A percentile compares a stretch with the other conserved stretches of the same genome.
These are phyloP conservation scores for Calonectria naviculata DNA, from an alignment of 2,329 filamentous ascomycete genomes.

Conservation along the genomic window DNA sequence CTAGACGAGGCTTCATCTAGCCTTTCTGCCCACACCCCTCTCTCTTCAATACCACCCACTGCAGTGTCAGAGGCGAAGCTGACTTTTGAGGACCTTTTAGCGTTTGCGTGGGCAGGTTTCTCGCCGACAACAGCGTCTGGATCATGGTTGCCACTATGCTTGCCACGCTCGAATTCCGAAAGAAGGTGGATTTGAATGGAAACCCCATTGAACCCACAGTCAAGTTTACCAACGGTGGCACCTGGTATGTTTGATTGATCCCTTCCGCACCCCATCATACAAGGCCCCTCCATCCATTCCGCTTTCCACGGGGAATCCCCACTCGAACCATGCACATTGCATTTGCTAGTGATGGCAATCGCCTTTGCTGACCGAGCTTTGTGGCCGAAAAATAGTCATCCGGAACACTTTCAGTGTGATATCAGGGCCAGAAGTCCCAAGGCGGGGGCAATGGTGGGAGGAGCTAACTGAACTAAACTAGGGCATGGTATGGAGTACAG, in stretches of 20 bases:
- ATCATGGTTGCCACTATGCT: conserved; percentile 50
- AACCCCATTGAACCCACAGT: conserved; percentile 41
- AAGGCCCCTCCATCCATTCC: conserved; percentile 9
- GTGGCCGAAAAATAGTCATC: conserved; percentile 38
- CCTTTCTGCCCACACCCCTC: background rate
- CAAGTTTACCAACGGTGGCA: conserved; percentile 46
- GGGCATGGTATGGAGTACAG: background rate
- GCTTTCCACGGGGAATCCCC: background rate
- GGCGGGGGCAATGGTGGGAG: conserved; percentile 26
- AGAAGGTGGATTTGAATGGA: conserved; percentile 37
- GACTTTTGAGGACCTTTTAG: conserved; percentile 25
- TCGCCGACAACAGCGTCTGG: conserved; percentile 50
- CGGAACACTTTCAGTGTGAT: conserved; percentile 45
- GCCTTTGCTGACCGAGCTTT: conserved; percentile 6
- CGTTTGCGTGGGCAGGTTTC: conserved; percentile 46
- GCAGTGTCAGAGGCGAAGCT: background rate
- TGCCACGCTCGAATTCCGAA: conserved; percentile 41
- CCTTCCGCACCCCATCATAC: background rate
- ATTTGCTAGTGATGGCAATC: background rate
- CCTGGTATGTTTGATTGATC: conserved; percentile 40
- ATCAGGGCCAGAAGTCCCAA: conserved; percentile 33
- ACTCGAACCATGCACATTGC: conserved; percentile 1
- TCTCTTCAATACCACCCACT: background rate
- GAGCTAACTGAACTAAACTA: background rate
- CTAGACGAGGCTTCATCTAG: background rate